Base-by-base conservation (phyloP, 176 grass and related monocot genomes). In the Juncus effusus region DNA sequence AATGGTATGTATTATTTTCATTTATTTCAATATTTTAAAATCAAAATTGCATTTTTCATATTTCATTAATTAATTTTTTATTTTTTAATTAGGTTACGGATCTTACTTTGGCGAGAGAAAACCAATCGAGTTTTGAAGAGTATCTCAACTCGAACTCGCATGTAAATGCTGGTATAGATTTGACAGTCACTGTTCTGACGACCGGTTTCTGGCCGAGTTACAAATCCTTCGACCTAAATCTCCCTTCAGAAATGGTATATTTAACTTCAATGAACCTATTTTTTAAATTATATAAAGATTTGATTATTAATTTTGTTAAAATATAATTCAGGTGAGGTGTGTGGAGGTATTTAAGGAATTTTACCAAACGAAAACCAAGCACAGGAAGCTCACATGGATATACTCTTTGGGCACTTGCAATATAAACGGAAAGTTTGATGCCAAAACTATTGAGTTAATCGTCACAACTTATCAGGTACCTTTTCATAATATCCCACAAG, bases 191-290 rank as follows among this genome's bases (percentile, higher is more conserved):
- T 73, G 89, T 93, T 75, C 65, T 99, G 73, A 99, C 88, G 54
- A 99, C 94, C 47, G 94, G 94, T 70, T 93, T 99, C 64, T 99
- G 94, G 94, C 94, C 94, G 55, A 99, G 83, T 68, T 99, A 99
- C 73, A 97, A 93, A 78, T 93, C 80, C 45, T 93, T 87, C 69
- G 94, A 99, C 54, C 90, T 99, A 54, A 97, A 92, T 72, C 94
- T 97, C 77, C 94, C 85, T 76, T 83, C 82, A 50, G 94, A 99
- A 78, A 93, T 99, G 94, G 94, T 99, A 78, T 78, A 53, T 40
- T 52, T 59, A 19, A 36, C 0, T 69, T 3, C 58, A 70, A 79
- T 61, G 65, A 65, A 40, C 47, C 9, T 47, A 9, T 47, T 6
- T 47, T 47, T 47, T 47, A 47, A 6, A 9, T 5, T 47, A 9